Base-by-base conservation (phyloP, 1,284 basidiomycete species). In the Neonothopanus nambi region DNA sequence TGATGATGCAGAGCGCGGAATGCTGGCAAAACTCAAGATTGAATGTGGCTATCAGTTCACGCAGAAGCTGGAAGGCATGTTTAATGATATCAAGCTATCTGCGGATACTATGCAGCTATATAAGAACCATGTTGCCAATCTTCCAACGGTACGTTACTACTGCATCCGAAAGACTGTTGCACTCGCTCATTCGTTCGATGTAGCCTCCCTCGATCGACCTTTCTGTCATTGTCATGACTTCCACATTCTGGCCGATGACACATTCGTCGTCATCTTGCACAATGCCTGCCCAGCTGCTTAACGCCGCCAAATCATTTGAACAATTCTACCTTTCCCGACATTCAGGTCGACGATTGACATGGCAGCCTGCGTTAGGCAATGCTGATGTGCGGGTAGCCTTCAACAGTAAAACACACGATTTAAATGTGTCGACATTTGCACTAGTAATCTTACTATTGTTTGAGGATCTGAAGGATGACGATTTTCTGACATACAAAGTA, bases 21-120 rank as follows among this genome's bases (percentile, higher is more conserved):
- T 99, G 96, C 83, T 99, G 12, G 90, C 94, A 48, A 99, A 98
- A 73, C 86, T 99, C 67, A 99, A 99, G 75, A 81, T 98, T 37
- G 95, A 99, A 71, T 93, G 91, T 64, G 97, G 97, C 7, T 92
- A 91, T 65, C 93, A 96, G 65, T 99, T 98, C 68, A 98, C 97
- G 0, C 94, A 98, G 71, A 97, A 97, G 68, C 77, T 99, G 61
- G 96, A 99, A 70, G 96, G 97, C 51, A 99, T 99, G 97, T 96
- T 99, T 79, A 85, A 95, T 63, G 97, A 99, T 67, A 96, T 99
- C 86, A 93, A 88, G 64, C 71, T 97, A 36, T 96, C 93, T 17
- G 74, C 78, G 23, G 97, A 99, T 53, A 87, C 85, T 7, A 93
- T 90, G 77, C 77, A 81, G 48, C 82, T 81, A 4, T 99, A 94